Percentiles rank a stretch among this genome's conserved stretches.
Conservation (phyloP, 2,329 filamentous ascomycete species). For the Phoma sp. region DNA sequence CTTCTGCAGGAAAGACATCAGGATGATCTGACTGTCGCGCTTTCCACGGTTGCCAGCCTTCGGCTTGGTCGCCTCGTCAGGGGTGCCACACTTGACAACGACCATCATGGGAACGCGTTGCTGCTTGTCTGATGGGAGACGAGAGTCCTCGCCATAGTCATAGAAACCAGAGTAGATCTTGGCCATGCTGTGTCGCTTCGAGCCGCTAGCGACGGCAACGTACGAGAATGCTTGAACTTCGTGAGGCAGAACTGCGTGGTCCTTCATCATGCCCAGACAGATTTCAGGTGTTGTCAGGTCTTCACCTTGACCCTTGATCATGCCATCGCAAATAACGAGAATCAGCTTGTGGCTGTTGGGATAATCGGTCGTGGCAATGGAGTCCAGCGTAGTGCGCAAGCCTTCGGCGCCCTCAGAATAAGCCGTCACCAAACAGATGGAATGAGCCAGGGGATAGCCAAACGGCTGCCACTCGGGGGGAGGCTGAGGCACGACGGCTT, state of each 20-base stretch:
- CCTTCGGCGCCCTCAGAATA: conserved; percentile 96
- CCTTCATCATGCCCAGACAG: conserved; percentile 91
- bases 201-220: conserved; percentile 91
- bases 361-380: conserved; percentile 96
- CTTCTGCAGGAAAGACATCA: conserved; percentile 99
- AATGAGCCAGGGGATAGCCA: conserved; percentile 90
- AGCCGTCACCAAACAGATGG: conserved; percentile 92
- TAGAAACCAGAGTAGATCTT: conserved; percentile 99
- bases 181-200: conserved; percentile 99
- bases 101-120: conserved; percentile 98
- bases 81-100: conserved; percentile 93
- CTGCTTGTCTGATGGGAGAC: conserved; percentile 83
- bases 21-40: conserved; percentile 97
- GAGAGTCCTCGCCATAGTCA: conserved; percentile 84
- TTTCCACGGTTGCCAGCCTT: conserved; percentile 98
- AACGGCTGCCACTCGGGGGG: conserved; percentile 98
- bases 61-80: conserved; percentile 77
- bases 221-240: conserved; percentile 93
- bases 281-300: conserved; percentile 86
- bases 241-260: conserved; percentile 78
- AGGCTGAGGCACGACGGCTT: conserved; percentile 93
- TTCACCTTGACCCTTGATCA: conserved; percentile 97
- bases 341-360: conserved; percentile 99
- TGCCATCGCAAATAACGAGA: conserved; percentile 93
- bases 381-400: conserved; percentile 91